Evolutionary conservation across 2,329 filamentous ascomycete species (phyloP).

Genomic region (Penicillium rolfsii): DNA sequence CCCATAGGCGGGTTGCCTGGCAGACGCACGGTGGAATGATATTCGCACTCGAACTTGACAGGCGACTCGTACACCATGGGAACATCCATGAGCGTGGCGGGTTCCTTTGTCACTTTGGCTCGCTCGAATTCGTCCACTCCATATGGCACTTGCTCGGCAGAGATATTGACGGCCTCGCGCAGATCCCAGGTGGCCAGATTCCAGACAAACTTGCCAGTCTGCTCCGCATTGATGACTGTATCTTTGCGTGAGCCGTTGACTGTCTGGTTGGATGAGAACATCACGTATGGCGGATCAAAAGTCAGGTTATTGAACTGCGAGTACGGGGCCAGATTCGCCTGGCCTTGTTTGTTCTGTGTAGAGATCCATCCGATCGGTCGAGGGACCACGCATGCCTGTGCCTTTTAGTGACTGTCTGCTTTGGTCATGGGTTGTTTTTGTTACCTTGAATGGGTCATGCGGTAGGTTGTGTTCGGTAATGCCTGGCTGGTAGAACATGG

Average conservation of each 20-base stretch:
- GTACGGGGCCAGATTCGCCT: constrained; percentile 63
- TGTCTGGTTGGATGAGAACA: constrained; percentile 64
- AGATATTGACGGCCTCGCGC: constrained; percentile 59
- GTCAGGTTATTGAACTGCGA: constrained; percentile 66
- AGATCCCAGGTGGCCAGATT: constrained; percentile 62
- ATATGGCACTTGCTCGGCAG: constrained; percentile 54
- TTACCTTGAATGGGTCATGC: constrained; percentile 60
- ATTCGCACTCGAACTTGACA: constrained; percentile 62
- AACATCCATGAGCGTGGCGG: constrained; percentile 46
- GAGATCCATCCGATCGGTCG: constrained; percentile 67
- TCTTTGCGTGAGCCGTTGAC: constrained; percentile 55
- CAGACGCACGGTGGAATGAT: constrained; percentile 58
- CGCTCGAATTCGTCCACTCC: constrained; percentile 60
- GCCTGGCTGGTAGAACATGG: constrained; percentile 59
- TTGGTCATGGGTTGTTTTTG: neutral
- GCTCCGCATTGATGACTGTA: constrained; percentile 60
- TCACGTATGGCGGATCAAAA: constrained; percentile 65
- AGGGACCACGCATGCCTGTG: constrained; percentile 57
- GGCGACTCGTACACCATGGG: constrained; percentile 59
- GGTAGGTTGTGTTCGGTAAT: constrained; percentile 57
- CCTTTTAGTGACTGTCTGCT: constrained; percentile 50
- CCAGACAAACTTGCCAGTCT: constrained; percentile 62
- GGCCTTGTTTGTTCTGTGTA: constrained; percentile 53
- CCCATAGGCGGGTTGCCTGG: constrained; percentile 63
- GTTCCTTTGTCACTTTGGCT: constrained; percentile 55